Evolutionary conservation across 768 basidiomycete genomes (phyloP).

Genomic region (Lactarius hengduanensis): DNA sequence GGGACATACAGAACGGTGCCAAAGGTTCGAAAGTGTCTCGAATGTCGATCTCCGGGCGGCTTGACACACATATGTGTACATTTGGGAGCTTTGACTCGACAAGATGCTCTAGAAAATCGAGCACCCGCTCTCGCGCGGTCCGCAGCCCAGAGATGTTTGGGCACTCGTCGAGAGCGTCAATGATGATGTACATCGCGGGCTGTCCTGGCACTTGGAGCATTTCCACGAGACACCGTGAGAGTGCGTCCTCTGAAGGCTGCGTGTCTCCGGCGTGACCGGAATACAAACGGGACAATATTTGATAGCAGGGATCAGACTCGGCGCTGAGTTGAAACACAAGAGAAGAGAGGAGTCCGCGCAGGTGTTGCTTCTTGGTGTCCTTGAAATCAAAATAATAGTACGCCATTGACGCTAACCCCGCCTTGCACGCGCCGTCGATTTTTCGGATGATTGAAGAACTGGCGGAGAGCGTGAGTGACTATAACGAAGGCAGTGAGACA

Average conservation of each 20-base stretch:
- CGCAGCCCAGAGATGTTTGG: neutral
- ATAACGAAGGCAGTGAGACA: neutral
- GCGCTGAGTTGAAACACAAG: conserved; percentile 1
- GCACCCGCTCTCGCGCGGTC: neutral
- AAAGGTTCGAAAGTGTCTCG: neutral
- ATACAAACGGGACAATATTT: neutral
- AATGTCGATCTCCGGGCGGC: conserved; percentile 13
- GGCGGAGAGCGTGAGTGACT: neutral
- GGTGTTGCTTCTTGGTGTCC: conserved; percentile 1
- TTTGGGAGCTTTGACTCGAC: neutral
- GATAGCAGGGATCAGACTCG: neutral
- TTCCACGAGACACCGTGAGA: no score
- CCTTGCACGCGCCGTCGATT: neutral
- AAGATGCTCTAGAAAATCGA: neutral
- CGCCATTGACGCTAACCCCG: conserved; percentile 1
- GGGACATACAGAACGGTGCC: neutral
- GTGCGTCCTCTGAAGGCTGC: no score
- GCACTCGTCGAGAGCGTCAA: conserved; percentile 15
- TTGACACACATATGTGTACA: conserved; percentile 5
- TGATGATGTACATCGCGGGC: no score
- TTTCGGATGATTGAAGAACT: conserved; percentile 8
- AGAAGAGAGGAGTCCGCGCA: conserved; percentile 4
- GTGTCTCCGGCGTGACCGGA: neutral
- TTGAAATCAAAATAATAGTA: conserved; percentile 17
- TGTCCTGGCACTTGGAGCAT: no score